Percentiles rank a stretch among this genome's conserved stretches.
Conservation (phyloP, 1,284 basidiomycete genomes). For the Pisolithus thermaeus region DNA sequence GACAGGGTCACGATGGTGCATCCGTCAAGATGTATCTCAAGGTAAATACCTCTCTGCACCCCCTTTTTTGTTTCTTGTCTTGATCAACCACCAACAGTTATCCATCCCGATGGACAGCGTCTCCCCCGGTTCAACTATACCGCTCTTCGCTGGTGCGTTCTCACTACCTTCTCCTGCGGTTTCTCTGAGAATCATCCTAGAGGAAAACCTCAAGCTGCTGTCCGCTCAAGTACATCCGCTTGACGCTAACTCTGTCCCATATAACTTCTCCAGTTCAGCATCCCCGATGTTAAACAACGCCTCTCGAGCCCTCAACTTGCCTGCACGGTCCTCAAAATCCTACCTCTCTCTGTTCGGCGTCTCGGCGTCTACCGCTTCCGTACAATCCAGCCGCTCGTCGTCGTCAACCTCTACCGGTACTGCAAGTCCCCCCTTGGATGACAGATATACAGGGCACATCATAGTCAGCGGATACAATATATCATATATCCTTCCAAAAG, state of each 20-base stretch:
- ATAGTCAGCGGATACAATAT: slow-evolving; percentile 71
- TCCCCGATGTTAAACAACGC: slow-evolving; percentile 63
- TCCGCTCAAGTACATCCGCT: slow-evolving; percentile 69
- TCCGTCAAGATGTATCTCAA: slow-evolving; percentile 71
- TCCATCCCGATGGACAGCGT: slow-evolving; percentile 59
- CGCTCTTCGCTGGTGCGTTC: slow-evolving; percentile 62
- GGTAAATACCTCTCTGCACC: slow-evolving; percentile 35
- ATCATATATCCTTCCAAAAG: slow-evolving; percentile 69
- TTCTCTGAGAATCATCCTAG: slow-evolving; percentile 29
- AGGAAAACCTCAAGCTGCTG: slow-evolving; percentile 72
- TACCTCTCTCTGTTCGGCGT: slow-evolving; percentile 53
- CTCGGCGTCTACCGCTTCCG: slow-evolving; percentile 27
- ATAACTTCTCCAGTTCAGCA: slow-evolving; percentile 62
- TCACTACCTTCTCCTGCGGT: background rate
- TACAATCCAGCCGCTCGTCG: slow-evolving; percentile 35
- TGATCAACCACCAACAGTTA: slow-evolving; percentile 39
- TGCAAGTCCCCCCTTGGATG: slow-evolving; percentile 44
- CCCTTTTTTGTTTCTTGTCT: background rate
- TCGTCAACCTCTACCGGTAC: slow-evolving; percentile 25
- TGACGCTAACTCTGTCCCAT: slow-evolving; percentile 61
- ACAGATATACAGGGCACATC: slow-evolving; percentile 66
- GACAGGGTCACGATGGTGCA: slow-evolving; percentile 56
- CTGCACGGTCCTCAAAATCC: slow-evolving; percentile 50
- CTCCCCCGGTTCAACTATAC: slow-evolving; percentile 58
- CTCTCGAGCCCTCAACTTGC: slow-evolving; percentile 60